Percentiles rank a stretch among this genome's conserved stretches.
phyloP scores from a whole-genome alignment of 306 rosid genomes.

The Canavalia gladiata region DNA sequence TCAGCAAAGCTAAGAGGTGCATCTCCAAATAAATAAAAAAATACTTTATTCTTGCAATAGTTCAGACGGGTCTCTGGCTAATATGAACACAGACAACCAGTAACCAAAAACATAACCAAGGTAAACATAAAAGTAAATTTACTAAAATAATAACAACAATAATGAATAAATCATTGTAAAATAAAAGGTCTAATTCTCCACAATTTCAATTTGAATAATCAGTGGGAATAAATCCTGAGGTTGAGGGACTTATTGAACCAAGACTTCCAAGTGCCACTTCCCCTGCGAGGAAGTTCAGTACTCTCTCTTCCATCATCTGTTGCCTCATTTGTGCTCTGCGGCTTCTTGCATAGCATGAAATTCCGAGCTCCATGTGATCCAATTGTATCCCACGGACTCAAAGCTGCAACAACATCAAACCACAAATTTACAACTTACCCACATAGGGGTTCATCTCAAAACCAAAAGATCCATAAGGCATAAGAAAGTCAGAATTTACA shows the following conservation, averaged over 20 bases:
- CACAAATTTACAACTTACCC: not conserved
- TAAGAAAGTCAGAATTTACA: no score
- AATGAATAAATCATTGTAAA: not conserved
- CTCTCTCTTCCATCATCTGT: slow-evolving; percentile 35
- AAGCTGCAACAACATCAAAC: slow-evolving; percentile 59
- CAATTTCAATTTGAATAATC: slow-evolving; percentile 16
- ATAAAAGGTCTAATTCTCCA: not conserved
- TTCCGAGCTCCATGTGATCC: slow-evolving; percentile 86
- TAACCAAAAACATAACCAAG: slow-evolving; percentile 13
- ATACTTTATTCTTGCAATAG: slow-evolving; percentile 27
- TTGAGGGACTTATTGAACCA: slow-evolving; percentile 89
- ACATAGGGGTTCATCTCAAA: not conserved
- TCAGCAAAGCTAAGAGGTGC: slow-evolving; percentile 9
- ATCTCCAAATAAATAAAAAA: slow-evolving; percentile 31
- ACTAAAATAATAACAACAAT: not conserved
- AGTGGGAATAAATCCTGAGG: slow-evolving; percentile 80
- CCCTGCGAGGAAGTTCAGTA: slow-evolving; percentile 50
- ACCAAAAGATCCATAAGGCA: not conserved
- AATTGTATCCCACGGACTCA: slow-evolving; percentile 83
- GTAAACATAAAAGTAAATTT: not conserved
- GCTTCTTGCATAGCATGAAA: slow-evolving; percentile 89
- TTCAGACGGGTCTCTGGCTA: slow-evolving; percentile 14
- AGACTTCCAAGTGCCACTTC: slow-evolving; percentile 79
- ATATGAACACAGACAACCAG: not conserved
- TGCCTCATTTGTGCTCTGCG: slow-evolving; percentile 50